Evolutionary conservation across 306 rosid genomes (phyloP).

Genomic region (Ormosia emarginata): DNA sequence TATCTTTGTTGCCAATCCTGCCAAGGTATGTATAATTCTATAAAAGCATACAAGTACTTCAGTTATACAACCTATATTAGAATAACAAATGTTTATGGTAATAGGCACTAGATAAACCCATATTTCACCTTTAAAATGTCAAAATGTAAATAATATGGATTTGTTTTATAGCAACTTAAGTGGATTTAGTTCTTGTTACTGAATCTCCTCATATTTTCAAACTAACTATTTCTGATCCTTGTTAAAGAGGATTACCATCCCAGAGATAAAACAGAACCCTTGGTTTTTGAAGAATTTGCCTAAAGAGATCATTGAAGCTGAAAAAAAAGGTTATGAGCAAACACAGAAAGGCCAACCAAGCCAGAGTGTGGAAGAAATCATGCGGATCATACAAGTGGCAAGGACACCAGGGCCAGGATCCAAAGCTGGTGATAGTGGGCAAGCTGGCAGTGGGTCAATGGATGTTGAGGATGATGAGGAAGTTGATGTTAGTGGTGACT

Average conservation of each 20-base stretch:
- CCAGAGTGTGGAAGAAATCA: slow-evolving; percentile 75
- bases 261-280: slow-evolving; percentile 79
- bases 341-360: slow-evolving; percentile 41
- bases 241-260: slow-evolving; percentile 71
- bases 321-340: slow-evolving; percentile 46
- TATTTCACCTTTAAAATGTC: background rate
- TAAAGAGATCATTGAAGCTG: slow-evolving; percentile 69
- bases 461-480: slow-evolving; percentile 61
- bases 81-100: background rate
- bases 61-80: background rate
- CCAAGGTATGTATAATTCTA: slow-evolving; percentile 50
- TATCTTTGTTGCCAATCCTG: slow-evolving; percentile 84
- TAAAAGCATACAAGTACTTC: background rate
- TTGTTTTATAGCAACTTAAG: background rate
- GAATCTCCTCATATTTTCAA: background rate
- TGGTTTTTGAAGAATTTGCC: slow-evolving; percentile 92
- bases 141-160: background rate
- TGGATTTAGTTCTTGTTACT: background rate
- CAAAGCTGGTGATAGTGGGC: slow-evolving; percentile 42
- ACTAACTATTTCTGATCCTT: slow-evolving; percentile 21
- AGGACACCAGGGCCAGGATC: slow-evolving; percentile 58
- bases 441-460: slow-evolving; percentile 42
- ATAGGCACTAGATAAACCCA: background rate
- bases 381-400: slow-evolving; percentile 80
- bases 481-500: slow-evolving; percentile 76